phyloP scores from a whole-genome alignment of 352 stramenopile species.

The Globisporangium iwayamae region DNA sequence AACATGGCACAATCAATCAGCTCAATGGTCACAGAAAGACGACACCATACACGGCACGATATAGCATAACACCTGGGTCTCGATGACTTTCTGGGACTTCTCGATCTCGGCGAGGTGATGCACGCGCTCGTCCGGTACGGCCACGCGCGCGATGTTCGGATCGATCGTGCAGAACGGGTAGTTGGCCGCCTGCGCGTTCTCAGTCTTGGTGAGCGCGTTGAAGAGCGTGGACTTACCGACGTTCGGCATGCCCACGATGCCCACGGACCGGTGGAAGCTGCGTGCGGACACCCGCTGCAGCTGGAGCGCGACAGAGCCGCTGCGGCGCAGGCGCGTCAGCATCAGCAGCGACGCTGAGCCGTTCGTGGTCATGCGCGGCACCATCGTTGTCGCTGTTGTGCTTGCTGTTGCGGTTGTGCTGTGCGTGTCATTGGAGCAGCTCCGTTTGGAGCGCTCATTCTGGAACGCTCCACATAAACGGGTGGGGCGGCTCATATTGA shows the following conservation, averaged over 20 bases:
- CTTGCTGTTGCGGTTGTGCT: background rate
- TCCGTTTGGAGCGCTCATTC: background rate
- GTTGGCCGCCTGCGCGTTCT: constrained; percentile 82
- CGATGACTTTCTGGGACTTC: constrained; percentile 70
- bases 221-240: constrained; percentile 89
- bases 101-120: constrained; percentile 63
- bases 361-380: background rate
- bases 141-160: constrained; percentile 77
- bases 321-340: constrained; percentile 13
- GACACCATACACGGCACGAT: background rate
- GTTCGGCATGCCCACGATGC: constrained; percentile 88
- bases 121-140: constrained; percentile 63
- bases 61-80: constrained; percentile 42
- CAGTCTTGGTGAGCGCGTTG: constrained; percentile 84
- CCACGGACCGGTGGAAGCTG: constrained; percentile 75
- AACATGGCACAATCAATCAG: constrained; percentile 13
- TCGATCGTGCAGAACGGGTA: constrained; percentile 91
- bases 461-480: too few species aligned
- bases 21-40: background rate
- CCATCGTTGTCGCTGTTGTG: background rate
- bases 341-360: constrained; percentile 16
- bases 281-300: constrained; percentile 17
- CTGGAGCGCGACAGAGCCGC: background rate
- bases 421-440: constrained; percentile 3
- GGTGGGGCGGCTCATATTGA: too few species aligned